Evolutionary conservation across 768 basidiomycete species (phyloP).

Genomic region (Chalciporus sphaerocephalus): DNA sequence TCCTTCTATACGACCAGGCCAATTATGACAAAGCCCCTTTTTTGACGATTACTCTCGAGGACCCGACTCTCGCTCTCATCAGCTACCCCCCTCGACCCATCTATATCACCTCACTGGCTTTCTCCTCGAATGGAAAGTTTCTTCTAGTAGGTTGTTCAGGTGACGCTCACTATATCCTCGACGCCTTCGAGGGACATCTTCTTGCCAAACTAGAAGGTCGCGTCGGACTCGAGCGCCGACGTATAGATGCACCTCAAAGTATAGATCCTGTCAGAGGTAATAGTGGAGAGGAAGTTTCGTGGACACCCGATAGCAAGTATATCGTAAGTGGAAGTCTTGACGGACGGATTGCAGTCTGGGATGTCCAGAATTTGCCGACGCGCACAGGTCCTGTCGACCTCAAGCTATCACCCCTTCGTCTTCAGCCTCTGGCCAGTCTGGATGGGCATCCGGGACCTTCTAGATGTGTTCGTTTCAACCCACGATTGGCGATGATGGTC

Average conservation of each 20-base stretch:
- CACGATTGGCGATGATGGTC: slow-evolving; percentile 82
- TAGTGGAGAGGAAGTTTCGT: slow-evolving; percentile 90
- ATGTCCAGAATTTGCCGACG: slow-evolving; percentile 60
- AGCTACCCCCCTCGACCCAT: slow-evolving; percentile 86
- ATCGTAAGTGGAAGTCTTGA: slow-evolving; percentile 81
- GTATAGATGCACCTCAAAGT: slow-evolving; percentile 41
- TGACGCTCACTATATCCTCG: slow-evolving; percentile 88
- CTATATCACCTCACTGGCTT: slow-evolving; percentile 85
- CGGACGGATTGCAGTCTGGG: slow-evolving; percentile 86
- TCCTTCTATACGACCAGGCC: slow-evolving; percentile 79
- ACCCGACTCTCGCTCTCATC: slow-evolving; percentile 67
- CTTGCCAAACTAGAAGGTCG: slow-evolving; percentile 85
- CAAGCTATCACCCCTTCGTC: slow-evolving; percentile 46
- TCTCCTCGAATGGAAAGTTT: slow-evolving; percentile 87
- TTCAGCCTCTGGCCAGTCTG: slow-evolving; percentile 48
- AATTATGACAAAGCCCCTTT: slow-evolving; percentile 94
- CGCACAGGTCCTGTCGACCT: slow-evolving; percentile 51
- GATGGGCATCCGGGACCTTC: slow-evolving; percentile 83
- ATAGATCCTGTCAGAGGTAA: slow-evolving; percentile 73
- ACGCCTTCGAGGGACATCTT: slow-evolving; percentile 82
- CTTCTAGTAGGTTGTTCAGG: slow-evolving; percentile 91
- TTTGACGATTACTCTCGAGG: slow-evolving; percentile 74
- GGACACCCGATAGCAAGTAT: slow-evolving; percentile 93
- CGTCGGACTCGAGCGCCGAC: slow-evolving; percentile 72
- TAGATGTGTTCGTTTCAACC: slow-evolving; percentile 88